Evolutionary conservation across 345 rosid species (phyloP), one percentile per base, ranked within the genome.

Genomic region (Eucalyptus erythrocorys): DNA sequence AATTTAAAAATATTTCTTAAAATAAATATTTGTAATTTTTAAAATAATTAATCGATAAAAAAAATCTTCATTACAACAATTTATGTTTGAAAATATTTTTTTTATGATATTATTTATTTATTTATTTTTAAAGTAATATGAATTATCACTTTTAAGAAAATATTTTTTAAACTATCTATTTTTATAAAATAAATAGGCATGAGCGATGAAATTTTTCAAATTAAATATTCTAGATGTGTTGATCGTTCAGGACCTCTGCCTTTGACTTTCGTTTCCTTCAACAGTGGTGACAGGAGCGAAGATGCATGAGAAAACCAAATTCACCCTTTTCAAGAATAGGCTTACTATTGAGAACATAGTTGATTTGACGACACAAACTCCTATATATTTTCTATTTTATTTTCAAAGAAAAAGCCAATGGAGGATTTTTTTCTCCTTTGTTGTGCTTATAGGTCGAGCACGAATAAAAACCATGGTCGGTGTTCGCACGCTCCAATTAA

Each of bases 91-190:
- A 61, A 12, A 30, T 61, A 3, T 61, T n/a, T 7, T 3, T 51
- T 64, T 7, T 0, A 30, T 2, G 19, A n/a, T n/a, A n/a, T 64
- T 3, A 9, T 59, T 59, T 6, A 14, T 61, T 59, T 30, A 59
- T 27, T 61, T 24, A 53, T 30, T 64, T 64, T 12, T 27, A 10
- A 27, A 61, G 15, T 0, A 6, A 64, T n/a, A 64, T 64, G 1
- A n/a, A 32, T 3, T 14, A n/a, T 2, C 8, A 0, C 4, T 13
- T n/a, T 64, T 24, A 24, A 10, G 1, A 1, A n/a, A 64, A n/a
- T 14, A 2, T 14, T 4, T n/a, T 14, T 64, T n/a, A 14, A 64
- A n/a, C 0, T n/a, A 64, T 64, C 0, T 64, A n/a, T n/a, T 64
- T 55, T 0, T 51, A 51, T 0, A 51, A 51, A 19, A 51, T 51